A percentile compares a stretch with the other conserved stretches of the same genome.
These are phyloP conservation scores for Danielia reshetovae DNA, from an alignment of 805 yeast species.

Conservation along the genomic window DNA sequence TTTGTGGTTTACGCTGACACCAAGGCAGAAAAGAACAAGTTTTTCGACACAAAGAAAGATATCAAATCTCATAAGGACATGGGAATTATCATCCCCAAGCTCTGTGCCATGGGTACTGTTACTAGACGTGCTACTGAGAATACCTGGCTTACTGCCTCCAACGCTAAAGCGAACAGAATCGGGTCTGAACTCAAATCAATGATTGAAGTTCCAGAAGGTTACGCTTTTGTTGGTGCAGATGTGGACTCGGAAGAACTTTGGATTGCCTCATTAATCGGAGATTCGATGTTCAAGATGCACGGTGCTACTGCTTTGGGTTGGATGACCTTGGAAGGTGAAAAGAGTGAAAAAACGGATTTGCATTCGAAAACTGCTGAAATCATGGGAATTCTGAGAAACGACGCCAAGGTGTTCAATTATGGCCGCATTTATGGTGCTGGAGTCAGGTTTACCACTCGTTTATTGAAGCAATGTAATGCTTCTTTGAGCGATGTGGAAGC, in stretches of 20 bases:
- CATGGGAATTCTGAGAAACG: conserved; percentile 82
- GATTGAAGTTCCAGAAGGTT: conserved; percentile 83
- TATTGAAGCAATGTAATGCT: conserved; percentile 81
- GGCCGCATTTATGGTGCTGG: conserved; percentile 99
- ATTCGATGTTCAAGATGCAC: conserved; percentile 80
- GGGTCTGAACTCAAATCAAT: conserved; percentile 93
- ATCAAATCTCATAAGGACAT: conserved; percentile 25
- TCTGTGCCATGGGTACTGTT: conserved; percentile 93
- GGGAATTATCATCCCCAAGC: conserved; percentile 80
- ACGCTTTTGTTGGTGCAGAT: conserved; percentile 94
- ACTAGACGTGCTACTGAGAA: conserved; percentile 96
- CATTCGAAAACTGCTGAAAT: conserved; percentile 93
- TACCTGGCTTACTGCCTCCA: conserved; percentile 97
- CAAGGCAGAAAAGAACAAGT: conserved; percentile 17
- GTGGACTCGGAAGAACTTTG: conserved; percentile 97
- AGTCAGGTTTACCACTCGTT: conserved; percentile 77
- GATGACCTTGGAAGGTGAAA: conserved; percentile 98
- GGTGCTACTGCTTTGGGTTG: conserved; percentile 98
- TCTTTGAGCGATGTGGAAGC: conserved; percentile 65
- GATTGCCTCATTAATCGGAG: conserved; percentile 96
- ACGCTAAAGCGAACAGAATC: conserved; percentile 77
- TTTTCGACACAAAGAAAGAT: conserved; percentile 24
- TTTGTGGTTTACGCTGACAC: conserved; percentile 63
- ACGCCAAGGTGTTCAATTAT: conserved; percentile 93
- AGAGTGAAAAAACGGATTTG: conserved; percentile 85